Conservation (phyloP, 2,329 filamentous ascomycete genomes). For the Apiospora hydei region DNA sequence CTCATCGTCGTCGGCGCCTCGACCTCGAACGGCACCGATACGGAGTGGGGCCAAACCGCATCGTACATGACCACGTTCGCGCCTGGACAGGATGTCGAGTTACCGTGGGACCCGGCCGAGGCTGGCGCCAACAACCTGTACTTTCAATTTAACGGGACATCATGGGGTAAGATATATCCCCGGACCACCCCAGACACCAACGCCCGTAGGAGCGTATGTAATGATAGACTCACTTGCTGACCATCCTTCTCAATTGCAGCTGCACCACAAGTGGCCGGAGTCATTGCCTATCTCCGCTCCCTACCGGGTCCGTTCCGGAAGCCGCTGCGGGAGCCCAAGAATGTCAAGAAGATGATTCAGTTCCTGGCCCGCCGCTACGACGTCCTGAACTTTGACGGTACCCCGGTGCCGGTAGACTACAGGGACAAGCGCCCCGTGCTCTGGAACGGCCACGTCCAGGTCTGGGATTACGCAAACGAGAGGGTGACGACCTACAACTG, state of each 20-base stretch:
- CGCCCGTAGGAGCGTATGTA: too few species aligned
- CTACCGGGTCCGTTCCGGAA: not conserved
- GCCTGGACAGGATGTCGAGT: not conserved
- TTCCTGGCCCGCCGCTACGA: not conserved
- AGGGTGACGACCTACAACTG: not conserved
- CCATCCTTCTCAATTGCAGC: not conserved
- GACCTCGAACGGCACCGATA: not conserved
- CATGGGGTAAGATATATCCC: not conserved
- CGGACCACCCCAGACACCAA: too few species aligned
- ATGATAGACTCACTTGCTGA: not conserved
- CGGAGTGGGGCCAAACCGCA: not conserved
- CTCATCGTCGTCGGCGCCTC: not conserved
- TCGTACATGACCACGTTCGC: not conserved
- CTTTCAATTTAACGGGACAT: not conserved
- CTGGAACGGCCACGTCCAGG: constrained; percentile 9
- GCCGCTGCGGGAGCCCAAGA: not conserved
- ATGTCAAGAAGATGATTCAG: not conserved
- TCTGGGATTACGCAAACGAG: too few species aligned
- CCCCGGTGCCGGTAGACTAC: too few species aligned
- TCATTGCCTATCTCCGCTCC: not conserved
- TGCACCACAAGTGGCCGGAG: not conserved
- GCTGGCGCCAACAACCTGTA: not conserved
- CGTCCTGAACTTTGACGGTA: not conserved
- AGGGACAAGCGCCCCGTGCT: not conserved
- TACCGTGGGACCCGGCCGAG: not conserved